Evolutionary conservation across 2,329 filamentous ascomycete species (phyloP).

Genomic region (Sporothrix pseudoabietina): DNA sequence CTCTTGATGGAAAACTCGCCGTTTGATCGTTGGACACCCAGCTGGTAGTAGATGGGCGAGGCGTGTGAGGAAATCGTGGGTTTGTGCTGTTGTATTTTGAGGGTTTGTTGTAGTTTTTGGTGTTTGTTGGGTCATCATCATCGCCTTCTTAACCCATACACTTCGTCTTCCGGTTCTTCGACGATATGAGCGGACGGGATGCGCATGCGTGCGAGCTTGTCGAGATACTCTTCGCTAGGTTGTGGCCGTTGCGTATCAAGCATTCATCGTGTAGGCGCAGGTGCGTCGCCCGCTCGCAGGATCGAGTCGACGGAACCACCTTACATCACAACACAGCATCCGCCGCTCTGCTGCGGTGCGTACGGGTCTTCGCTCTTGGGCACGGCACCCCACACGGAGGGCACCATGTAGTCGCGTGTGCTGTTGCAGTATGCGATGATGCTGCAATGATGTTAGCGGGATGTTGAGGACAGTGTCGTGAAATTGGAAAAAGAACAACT

Average conservation of each 20-base stretch:
- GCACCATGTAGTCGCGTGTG: slow-evolving; percentile 98
- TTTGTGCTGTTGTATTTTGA: slow-evolving; percentile 21
- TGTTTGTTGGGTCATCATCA: slow-evolving; percentile 21
- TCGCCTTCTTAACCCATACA: slow-evolving; percentile 20
- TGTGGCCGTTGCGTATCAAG: neutral
- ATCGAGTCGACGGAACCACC: slow-evolving; percentile 1
- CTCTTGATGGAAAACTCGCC: slow-evolving; percentile 8
- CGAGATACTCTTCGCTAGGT: neutral
- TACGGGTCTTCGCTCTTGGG: slow-evolving; percentile 98
- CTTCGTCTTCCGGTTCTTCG: slow-evolving; percentile 4
- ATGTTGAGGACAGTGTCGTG: neutral
- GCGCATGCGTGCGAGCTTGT: neutral
- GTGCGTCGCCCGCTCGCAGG: neutral
- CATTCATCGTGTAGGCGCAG: neutral
- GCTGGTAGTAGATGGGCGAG: neutral
- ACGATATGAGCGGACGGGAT: neutral
- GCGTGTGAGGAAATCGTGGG: slow-evolving; percentile 22
- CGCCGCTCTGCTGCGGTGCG: slow-evolving; percentile 86
- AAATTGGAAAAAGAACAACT: neutral
- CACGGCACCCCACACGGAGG: slow-evolving; percentile 92
- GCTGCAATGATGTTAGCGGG: slow-evolving; percentile 51
- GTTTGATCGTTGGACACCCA: neutral
- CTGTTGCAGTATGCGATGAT: slow-evolving; percentile 98
- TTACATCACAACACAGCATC: slow-evolving; percentile 96
- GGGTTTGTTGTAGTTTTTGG: slow-evolving; percentile 14